A percentile compares a stretch with the other conserved stretches of the same genome.
Evolutionary conservation across 2,329 filamentous ascomycete species (phyloP).

Genomic region (Epichloe sp.): DNA sequence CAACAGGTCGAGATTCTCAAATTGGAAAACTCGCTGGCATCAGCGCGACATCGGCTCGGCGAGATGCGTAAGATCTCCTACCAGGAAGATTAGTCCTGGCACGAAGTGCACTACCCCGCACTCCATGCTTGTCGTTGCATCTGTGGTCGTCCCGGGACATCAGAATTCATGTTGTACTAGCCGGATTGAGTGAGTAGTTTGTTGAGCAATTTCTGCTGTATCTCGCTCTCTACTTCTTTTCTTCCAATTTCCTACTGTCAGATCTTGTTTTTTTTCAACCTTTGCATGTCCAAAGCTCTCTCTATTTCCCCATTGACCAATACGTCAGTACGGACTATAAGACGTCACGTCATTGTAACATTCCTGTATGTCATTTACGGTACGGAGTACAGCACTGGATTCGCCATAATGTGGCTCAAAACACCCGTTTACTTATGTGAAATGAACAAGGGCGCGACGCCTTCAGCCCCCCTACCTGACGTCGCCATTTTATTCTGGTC

Average conservation of each 20-base stretch:
- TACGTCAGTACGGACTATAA: background rate
- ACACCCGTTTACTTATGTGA: background rate
- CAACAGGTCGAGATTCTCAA: conserved; percentile 87
- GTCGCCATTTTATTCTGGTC: background rate
- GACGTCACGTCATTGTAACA: background rate
- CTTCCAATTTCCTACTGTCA: background rate
- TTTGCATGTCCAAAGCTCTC: background rate
- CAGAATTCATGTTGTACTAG: background rate
- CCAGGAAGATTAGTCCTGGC: conserved; percentile 54
- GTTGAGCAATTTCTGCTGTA: background rate
- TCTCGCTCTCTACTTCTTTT: background rate
- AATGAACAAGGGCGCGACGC: background rate
- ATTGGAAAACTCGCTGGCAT: conserved; percentile 72
- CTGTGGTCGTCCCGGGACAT: background rate
- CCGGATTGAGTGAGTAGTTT: background rate
- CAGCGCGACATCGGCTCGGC: conserved; percentile 70
- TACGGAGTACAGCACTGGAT: background rate
- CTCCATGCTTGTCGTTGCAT: background rate
- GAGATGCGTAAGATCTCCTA: conserved; percentile 99
- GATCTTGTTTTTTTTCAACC: background rate
- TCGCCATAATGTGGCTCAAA: background rate
- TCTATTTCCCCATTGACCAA: background rate
- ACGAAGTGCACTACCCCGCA: background rate
- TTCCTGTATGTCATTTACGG: background rate
- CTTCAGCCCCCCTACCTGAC: too few relatives aligned